Conservation (phyloP, 371 early-diverging fungal genomes). For the Mycotypha africana region DNA sequence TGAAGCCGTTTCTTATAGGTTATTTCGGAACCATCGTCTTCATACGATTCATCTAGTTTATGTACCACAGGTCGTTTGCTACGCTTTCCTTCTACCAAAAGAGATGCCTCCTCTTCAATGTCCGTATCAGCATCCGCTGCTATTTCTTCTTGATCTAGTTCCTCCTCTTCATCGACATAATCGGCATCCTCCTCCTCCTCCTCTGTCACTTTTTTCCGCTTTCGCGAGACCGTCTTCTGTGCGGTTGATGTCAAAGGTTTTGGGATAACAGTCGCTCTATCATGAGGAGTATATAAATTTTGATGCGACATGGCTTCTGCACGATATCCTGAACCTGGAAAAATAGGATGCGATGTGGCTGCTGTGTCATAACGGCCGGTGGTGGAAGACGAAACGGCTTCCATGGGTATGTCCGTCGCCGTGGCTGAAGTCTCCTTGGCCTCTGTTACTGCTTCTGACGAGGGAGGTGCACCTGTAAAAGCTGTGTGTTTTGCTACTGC, state of each 20-base stretch:
- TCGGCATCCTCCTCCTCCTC: slow-evolving; percentile 11
- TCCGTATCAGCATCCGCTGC: slow-evolving; percentile 10
- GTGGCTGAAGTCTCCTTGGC: no score
- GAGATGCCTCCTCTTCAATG: no score
- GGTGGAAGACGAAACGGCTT: no score
- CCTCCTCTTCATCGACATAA: slow-evolving; percentile 1
- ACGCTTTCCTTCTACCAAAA: background rate
- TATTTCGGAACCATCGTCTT: slow-evolving; percentile 62
- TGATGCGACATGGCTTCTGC: slow-evolving; percentile 20
- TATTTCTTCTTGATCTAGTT: background rate
- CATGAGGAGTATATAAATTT: slow-evolving; percentile 10
- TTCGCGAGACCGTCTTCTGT: no score
- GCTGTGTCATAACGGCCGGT: no score
- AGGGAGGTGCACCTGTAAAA: no score
- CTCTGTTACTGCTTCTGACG: no score
- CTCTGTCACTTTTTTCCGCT: slow-evolving; percentile 16
- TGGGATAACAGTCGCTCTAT: slow-evolving; percentile 5
- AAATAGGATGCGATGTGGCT: background rate
- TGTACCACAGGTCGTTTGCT: background rate
- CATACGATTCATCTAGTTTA: slow-evolving; percentile 22
- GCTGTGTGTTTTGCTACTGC: no score
- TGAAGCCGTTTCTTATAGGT: slow-evolving; percentile 50
- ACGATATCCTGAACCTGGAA: slow-evolving; percentile 7
- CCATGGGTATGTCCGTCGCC: no score
- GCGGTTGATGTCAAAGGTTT: background rate